Evolutionary conservation across 805 yeast genomes (phyloP), one percentile per base, ranked within the genome.

Genomic region (Metschnikowia colocasiae): DNA sequence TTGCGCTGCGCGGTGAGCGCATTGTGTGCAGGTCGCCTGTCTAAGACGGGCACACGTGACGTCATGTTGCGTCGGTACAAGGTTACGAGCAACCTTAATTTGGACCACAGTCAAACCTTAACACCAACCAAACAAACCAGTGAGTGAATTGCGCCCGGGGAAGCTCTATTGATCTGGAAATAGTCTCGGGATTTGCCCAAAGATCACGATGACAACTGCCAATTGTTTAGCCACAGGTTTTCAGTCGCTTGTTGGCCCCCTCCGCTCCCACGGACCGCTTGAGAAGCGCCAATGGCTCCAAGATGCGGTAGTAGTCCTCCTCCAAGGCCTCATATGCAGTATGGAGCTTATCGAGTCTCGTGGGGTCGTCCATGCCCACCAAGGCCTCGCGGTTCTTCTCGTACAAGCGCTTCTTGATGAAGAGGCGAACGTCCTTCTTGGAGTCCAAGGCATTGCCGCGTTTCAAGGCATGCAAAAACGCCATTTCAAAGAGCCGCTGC

Each of bases 341-440:
- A 44, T 87, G 88, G 32, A 89, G 71, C 57, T 87, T 87, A 56
- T 84, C 88, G 51, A 75, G 75, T 51, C 79, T 73, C n/a, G 81
- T 81, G 0, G 79, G 71, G n/a, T 67, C 73, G 36, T 84, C 89
- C 60, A 89, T 67, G 4, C 81, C 85, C 30, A 65, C 67, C 46
- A 94, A 71, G 0, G 89, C 90, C 47, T 91, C 97, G 56, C 74
- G 79, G 67, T 94, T 94, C 60, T 88, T 87, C 47, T 80, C 75
- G 60, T 75, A 92, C 22, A 94, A 67, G 49, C 99, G 75, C 57
- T 73, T 77, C 64, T 91, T 92, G 51, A 92, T 83, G 53, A 78
- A 76, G 26, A 83, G 59, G 45, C 94, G 69, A 6, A 80, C 66
- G 6, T 71, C 69, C 48, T 65, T 67, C 43, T 68, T 56, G 57